These are phyloP conservation scores for Ophiostoma australiae DNA, from an alignment of 2,329 filamentous ascomycete genomes.

Conservation along the genomic window DNA sequence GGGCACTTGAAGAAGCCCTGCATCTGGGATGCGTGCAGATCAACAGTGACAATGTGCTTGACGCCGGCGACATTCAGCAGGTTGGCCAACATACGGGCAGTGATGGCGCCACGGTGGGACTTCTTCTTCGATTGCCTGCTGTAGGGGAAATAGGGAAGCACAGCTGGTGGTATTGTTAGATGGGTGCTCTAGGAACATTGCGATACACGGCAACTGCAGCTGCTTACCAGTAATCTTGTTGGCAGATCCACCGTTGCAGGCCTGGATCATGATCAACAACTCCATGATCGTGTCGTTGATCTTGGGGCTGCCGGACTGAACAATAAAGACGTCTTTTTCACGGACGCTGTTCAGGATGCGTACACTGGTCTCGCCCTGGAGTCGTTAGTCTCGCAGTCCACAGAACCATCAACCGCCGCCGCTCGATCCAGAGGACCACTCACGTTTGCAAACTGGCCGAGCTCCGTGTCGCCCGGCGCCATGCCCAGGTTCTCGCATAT, in stretches of 20 bases:
- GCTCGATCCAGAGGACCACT: constrained; percentile 26
- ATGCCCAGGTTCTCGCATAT: constrained; percentile 66
- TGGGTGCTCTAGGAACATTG: neutral
- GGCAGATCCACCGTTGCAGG: constrained; percentile 94
- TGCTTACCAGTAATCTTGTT: constrained; percentile 83
- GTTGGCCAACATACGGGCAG: constrained; percentile 94
- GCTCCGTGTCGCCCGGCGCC: constrained; percentile 58
- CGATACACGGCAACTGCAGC: neutral
- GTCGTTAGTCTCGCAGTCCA: constrained; percentile 19
- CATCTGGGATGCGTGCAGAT: constrained; percentile 97
- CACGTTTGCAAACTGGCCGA: constrained; percentile 66
- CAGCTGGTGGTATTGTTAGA: constrained; percentile 49
- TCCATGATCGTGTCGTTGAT: constrained; percentile 99
- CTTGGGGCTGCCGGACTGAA: constrained; percentile 90
- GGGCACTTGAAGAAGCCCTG: constrained; percentile 98
- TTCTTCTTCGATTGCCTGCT: constrained; percentile 99
- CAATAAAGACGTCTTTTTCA: constrained; percentile 98
- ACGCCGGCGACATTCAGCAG: constrained; percentile 89
- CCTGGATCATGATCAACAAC: constrained; percentile 97
- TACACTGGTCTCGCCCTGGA: constrained; percentile 63
- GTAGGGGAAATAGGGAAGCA: constrained; percentile 96
- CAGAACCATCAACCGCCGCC: neutral
- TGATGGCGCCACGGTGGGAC: constrained; percentile 91
- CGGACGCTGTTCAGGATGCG: constrained; percentile 71
- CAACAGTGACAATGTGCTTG: constrained; percentile 95